Percentiles rank a stretch among this genome's conserved stretches.
phyloP scores from a whole-genome alignment of 768 basidiomycete species.

The Termitomyces titanicus region DNA sequence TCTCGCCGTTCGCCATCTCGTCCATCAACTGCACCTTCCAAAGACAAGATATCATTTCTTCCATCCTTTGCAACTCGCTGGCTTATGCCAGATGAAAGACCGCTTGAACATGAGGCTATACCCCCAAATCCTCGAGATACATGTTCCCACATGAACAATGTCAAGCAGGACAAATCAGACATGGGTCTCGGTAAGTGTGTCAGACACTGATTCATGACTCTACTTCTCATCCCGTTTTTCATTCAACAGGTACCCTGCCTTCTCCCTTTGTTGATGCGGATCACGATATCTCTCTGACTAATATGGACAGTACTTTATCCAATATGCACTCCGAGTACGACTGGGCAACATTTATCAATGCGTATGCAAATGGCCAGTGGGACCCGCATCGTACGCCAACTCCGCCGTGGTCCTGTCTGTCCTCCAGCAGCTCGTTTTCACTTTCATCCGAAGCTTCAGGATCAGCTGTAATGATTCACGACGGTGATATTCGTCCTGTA shows the following conservation, averaged over 20 bases:
- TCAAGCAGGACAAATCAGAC: slow-evolving; percentile 22
- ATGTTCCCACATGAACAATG: slow-evolving; percentile 19
- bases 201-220: background rate
- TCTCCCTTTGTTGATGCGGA: slow-evolving; percentile 18
- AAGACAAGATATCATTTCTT: slow-evolving; percentile 37
- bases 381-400: slow-evolving; percentile 70
- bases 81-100: background rate
- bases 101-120: background rate
- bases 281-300: background rate
- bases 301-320: background rate
- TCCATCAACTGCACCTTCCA: slow-evolving; percentile 38
- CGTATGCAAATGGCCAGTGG: slow-evolving; percentile 77
- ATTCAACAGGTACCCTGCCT: slow-evolving; percentile 15
- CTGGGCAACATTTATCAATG: slow-evolving; percentile 75
- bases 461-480: background rate
- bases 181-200: slow-evolving; percentile 17
- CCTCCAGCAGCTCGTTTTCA: slow-evolving; percentile 4
- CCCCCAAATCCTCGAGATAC: slow-evolving; percentile 4
- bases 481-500: background rate
- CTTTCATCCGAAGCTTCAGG: slow-evolving; percentile 2
- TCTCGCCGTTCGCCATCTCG: slow-evolving; percentile 22
- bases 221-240: background rate
- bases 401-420: slow-evolving; percentile 36
- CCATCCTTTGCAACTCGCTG: slow-evolving; percentile 32
- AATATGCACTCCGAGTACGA: slow-evolving; percentile 36